Base-by-base conservation (phyloP, 129 eudicot genomes). In the Scalesia atractyloides region DNA sequence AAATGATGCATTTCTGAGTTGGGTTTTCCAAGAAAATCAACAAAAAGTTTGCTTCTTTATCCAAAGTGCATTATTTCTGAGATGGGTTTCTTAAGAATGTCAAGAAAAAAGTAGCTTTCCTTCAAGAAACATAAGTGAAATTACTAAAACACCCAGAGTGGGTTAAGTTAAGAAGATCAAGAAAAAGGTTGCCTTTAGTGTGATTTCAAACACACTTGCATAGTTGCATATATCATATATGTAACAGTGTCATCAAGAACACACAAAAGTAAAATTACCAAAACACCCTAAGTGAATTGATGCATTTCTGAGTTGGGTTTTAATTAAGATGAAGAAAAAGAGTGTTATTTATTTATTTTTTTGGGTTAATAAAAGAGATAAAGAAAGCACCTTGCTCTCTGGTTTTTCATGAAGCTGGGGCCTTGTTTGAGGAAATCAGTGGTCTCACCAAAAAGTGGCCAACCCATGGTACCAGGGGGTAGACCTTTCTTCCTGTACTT, bases 401-500 rank as follows among this genome's bases (percentile, higher is more conserved):
- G 94, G 84, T 86, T 91, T 76, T 83, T 95, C 91, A 95, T 95
- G 83, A 95, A 95, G 75, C 77, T 78, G 50, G 99, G 99, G 41
- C 99, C 99, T 77, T 81, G 96, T 82, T 84, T 95, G n/a, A 95
- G 97, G 65, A 95, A 95, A 69, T 95, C 97, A 56, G 91, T 88
- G 70, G 99, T 95, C 81, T 95, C 99, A 70, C 99, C 99, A 79
- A 95, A 88, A 80, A 95, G 78, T 62, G 99, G 99, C 99, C 99
- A 95, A 41, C 99, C 99, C 99, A 95, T 95, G 69, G 99, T 95
- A 47, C 99, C 99, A 17, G 99, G 99, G 18, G 99, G 99, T 65
- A 95, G 72, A 10, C 96, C 91, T 82, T 86, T 84, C 89, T 85
- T 95, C 83, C 83, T 85, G 84, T 90, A 91, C 72, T 81, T 83